phyloP scores from a whole-genome alignment of 2,329 filamentous ascomycete genomes.

The Uncinocarpus reesii region DNA sequence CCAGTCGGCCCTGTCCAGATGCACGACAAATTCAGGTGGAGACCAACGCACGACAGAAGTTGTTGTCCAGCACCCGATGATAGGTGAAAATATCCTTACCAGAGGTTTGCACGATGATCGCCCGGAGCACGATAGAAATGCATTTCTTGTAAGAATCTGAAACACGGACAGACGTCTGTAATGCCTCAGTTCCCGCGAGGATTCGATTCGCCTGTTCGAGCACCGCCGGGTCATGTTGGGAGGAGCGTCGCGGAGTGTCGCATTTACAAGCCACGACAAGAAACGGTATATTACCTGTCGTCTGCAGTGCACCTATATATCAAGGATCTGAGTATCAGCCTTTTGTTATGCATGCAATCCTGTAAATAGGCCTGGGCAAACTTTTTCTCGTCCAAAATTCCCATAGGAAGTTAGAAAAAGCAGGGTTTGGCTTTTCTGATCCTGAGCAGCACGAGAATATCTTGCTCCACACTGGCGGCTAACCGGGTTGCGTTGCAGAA shows the following conservation, averaged over 20 bases:
- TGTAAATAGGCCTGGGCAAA: background rate
- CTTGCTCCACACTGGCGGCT: background rate
- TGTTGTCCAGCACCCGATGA: slow-evolving; percentile 9
- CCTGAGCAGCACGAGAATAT: too few species aligned
- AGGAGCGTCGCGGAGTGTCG: slow-evolving; percentile 60
- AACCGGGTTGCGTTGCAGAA: background rate
- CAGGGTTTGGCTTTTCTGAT: too few species aligned
- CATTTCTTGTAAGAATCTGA: slow-evolving; percentile 65
- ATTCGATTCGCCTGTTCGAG: slow-evolving; percentile 54
- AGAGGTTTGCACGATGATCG: slow-evolving; percentile 56
- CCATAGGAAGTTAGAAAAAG: too few species aligned
- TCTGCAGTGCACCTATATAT: slow-evolving; percentile 58
- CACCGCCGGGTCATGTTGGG: slow-evolving; percentile 59
- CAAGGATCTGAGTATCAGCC: slow-evolving; percentile 8
- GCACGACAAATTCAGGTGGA: slow-evolving; percentile 9
- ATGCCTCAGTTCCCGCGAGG: slow-evolving; percentile 58
- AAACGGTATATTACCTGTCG: slow-evolving; percentile 57
- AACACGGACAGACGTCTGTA: slow-evolving; percentile 60
- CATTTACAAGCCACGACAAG: slow-evolving; percentile 84
- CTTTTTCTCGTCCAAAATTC: background rate
- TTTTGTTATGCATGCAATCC: background rate
- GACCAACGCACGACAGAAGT: slow-evolving; percentile 5
- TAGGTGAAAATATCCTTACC: slow-evolving; percentile 45
- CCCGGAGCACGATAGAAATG: slow-evolving; percentile 63
- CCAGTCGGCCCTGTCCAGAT: slow-evolving; percentile 13